Evolutionary conservation across 345 rosid genomes (phyloP).

Genomic region (Brassica juncea): DNA sequence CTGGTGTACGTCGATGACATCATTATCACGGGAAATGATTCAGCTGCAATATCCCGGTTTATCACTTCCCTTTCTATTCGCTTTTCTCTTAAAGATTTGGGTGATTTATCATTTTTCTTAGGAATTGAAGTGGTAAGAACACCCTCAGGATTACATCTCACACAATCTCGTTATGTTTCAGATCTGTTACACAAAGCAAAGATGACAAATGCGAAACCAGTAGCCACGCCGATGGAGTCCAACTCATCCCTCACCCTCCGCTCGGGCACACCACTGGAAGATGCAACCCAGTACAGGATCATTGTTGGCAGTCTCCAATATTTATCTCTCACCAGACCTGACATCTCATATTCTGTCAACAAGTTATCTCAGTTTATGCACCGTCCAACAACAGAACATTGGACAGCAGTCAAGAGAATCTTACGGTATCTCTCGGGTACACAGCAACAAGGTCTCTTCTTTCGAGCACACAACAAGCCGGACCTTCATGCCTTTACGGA

Average conservation of each 20-base stretch:
- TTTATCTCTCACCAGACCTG: background rate
- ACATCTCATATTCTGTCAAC: background rate
- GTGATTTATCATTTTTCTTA: background rate
- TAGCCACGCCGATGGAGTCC: background rate
- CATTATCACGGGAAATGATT: background rate
- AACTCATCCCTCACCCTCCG: background rate
- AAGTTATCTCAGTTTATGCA: too few relatives aligned
- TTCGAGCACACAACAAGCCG: too few relatives aligned
- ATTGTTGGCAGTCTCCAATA: background rate
- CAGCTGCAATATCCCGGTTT: background rate
- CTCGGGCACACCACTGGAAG: background rate
- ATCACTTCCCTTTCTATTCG: background rate
- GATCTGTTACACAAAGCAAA: background rate
- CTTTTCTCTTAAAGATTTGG: background rate
- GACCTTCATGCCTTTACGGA: too few relatives aligned
- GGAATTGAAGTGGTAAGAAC: background rate
- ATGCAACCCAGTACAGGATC: background rate
- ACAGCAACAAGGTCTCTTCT: too few relatives aligned
- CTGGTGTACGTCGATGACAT: background rate
- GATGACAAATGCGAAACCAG: background rate
- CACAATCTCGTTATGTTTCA: background rate
- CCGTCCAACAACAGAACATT: too few relatives aligned
- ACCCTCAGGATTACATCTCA: background rate
- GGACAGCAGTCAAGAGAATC: too few relatives aligned
- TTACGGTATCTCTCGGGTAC: too few relatives aligned